Percentiles rank a stretch among this genome's conserved stretches.
Conservation (phyloP, 164 flowering plant genomes). For the Aristolochia californica region DNA sequence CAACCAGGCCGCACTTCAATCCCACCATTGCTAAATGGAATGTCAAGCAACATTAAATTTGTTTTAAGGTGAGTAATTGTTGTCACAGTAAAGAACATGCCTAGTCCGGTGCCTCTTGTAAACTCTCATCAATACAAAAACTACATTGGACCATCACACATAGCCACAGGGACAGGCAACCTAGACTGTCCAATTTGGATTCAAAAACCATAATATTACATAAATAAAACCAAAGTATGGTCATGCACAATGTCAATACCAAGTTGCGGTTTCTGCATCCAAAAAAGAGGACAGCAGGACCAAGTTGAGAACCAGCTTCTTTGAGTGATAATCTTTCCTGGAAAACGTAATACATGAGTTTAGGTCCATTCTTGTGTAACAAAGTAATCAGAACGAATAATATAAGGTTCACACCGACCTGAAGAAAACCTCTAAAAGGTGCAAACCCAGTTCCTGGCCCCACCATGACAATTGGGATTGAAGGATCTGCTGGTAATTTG, state of each 20-base stretch:
- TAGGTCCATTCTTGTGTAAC: neutral
- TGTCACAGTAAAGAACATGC: too few species aligned
- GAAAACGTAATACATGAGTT: constrained; percentile 1
- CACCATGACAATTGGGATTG: constrained; percentile 62
- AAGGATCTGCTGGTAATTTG: constrained; percentile 59
- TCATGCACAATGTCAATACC: constrained; percentile 24
- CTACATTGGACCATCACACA: too few species aligned
- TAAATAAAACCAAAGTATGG: too few species aligned
- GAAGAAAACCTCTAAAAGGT: constrained; percentile 85
- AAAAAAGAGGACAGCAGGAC: constrained; percentile 67
- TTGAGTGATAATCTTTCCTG: constrained; percentile 81
- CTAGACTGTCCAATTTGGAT: neutral
- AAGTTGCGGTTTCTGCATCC: constrained; percentile 80
- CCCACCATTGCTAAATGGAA: too few species aligned
- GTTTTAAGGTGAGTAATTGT: too few species aligned
- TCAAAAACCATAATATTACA: neutral
- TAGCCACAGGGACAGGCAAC: too few species aligned
- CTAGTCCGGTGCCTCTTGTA: too few species aligned
- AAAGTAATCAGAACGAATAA: constrained; percentile 29
- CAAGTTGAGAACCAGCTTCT: constrained; percentile 55
- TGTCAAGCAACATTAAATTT: too few species aligned
- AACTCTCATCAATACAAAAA: too few species aligned
- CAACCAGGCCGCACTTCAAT: too few species aligned
- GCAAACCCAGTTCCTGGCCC: constrained; percentile 95
- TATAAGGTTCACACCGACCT: constrained; percentile 62